Evolutionary conservation across 2,329 filamentous ascomycete species (phyloP), one percentile per base, ranked within the genome.

Genomic region (Colletotrichum costaricense): DNA sequence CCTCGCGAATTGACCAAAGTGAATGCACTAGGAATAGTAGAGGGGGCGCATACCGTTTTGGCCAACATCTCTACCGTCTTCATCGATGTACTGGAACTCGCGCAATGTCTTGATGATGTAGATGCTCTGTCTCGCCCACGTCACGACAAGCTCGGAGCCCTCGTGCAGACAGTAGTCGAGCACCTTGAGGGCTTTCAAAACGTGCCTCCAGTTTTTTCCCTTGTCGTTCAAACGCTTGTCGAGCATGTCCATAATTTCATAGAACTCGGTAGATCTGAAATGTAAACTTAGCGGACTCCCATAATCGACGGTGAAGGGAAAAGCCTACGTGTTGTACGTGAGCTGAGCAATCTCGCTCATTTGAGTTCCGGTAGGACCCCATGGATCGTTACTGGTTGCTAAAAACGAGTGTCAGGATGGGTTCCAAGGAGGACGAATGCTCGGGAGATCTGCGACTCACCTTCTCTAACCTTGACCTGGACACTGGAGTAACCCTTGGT

Each of bases 171-270:
- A 98, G 84, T 99, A 99, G 84, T 99, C 97, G 71, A 98, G 89
- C 66, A 99, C 97, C 83, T 99, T 99, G 77, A 99, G 88, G 55
- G 97, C 97, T 85, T 99, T 99, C 73, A 99, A 87, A 14, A 99
- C 97, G 82, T 99, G 97, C 79, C 97, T 93, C 97, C 97, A 99
- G 83, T 99, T 99, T 89, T 98, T 99, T 81, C 97, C 97, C 85
- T 99, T 98, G 84, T 99, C 97, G 80, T 99, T 99, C 80, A 99
- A 87, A 77, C 97, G 93, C 88, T 98, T 98, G 85, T 99, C 97
- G 77, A 99, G 88, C 95, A 99, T 99, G 83, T 99, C 97, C 93
- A 99, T 98, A 79, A 99, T 98, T 82, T 99, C 96, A 86, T 98
- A 98, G 86, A 99, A 99, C 83, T 98, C 97, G 84, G 93, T 96